These are phyloP conservation scores for Macrophomina tecta DNA, from an alignment of 2,329 filamentous ascomycete genomes.

Conservation along the genomic window DNA sequence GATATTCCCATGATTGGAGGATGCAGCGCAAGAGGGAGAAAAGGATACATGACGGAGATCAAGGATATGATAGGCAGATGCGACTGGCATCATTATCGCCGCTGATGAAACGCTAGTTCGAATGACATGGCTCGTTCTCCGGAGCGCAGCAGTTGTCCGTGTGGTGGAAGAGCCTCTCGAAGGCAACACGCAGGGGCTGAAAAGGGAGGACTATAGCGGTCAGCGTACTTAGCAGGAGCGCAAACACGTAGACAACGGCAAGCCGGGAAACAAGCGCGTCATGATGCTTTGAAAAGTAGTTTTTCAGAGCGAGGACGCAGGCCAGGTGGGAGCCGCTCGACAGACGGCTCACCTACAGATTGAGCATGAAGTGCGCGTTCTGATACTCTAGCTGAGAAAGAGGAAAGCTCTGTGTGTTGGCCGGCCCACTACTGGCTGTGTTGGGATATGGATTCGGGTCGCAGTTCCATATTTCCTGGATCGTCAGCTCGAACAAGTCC, in stretches of 20 bases:
- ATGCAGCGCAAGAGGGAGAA: slow-evolving; percentile 1
- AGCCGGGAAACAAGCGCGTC: slow-evolving; percentile 39
- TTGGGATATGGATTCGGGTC: not conserved
- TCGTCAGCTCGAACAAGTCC: slow-evolving; percentile 34
- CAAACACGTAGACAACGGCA: slow-evolving; percentile 37
- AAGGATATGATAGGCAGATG: not conserved
- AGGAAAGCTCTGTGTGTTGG: not conserved
- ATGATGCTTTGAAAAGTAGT: slow-evolving; percentile 41
- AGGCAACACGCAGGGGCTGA: not conserved
- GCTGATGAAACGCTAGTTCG: not conserved
- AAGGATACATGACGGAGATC: slow-evolving; percentile 2
- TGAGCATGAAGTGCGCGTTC: slow-evolving; percentile 29
- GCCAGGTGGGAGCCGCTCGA: slow-evolving; percentile 41
- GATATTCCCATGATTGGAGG: not conserved
- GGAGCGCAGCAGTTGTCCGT: not conserved
- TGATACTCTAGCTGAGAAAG: not conserved
- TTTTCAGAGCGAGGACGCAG: slow-evolving; percentile 40
- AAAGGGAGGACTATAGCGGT: not conserved
- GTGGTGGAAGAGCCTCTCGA: not conserved
- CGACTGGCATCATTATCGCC: not conserved
- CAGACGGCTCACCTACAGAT: slow-evolving; percentile 41
- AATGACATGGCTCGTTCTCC: not conserved
- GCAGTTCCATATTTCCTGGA: not conserved
- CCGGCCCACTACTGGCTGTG: not conserved
- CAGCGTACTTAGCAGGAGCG: slow-evolving; percentile 32